A percentile compares a stretch with the other conserved stretches of the same genome.
phyloP scores from a whole-genome alignment of 768 basidiomycete species.

The Auricularia sp. region DNA sequence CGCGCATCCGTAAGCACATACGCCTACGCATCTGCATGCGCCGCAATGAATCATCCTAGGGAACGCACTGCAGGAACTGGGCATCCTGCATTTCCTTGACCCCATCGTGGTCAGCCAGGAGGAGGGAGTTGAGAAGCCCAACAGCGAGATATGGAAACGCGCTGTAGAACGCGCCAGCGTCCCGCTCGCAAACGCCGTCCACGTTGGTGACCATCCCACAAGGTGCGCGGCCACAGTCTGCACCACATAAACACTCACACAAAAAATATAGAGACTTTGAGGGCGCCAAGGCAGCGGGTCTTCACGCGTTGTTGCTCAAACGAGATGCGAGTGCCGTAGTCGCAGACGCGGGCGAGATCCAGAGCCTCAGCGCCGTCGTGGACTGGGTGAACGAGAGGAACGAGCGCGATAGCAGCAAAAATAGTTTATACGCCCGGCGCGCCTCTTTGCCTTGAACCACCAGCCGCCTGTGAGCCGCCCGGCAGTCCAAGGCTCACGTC shows the following conservation, averaged over 20 bases:
- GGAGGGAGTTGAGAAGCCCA: conserved; percentile 60
- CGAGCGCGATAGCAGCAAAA: background rate
- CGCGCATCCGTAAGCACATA: conserved; percentile 48
- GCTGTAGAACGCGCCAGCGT: conserved; percentile 30
- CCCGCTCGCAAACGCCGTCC: conserved; percentile 38
- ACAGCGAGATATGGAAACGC: conserved; percentile 43
- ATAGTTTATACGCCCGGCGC: background rate
- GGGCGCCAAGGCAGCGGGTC: conserved; percentile 46
- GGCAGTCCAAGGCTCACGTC: background rate
- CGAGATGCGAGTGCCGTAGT: conserved; percentile 30
- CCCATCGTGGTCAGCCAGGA: conserved; percentile 62
- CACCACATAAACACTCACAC: no score
- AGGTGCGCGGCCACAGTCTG: conserved; percentile 28
- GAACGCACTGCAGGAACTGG: conserved; percentile 49
- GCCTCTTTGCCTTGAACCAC: background rate
- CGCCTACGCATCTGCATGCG: background rate
- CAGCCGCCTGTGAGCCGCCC: background rate
- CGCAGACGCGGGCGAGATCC: conserved; percentile 33
- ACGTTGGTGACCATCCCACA: conserved; percentile 66
- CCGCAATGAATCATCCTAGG: conserved; percentile 11
- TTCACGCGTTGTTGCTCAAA: conserved; percentile 48
- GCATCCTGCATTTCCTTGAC: conserved; percentile 35
- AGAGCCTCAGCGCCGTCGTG: conserved; percentile 26
- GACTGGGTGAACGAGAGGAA: conserved; percentile 20
- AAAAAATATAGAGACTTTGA: conserved; percentile 44